Evolutionary conservation across 139 green algal species (phyloP).

Genomic region (Volvox africanus): DNA sequence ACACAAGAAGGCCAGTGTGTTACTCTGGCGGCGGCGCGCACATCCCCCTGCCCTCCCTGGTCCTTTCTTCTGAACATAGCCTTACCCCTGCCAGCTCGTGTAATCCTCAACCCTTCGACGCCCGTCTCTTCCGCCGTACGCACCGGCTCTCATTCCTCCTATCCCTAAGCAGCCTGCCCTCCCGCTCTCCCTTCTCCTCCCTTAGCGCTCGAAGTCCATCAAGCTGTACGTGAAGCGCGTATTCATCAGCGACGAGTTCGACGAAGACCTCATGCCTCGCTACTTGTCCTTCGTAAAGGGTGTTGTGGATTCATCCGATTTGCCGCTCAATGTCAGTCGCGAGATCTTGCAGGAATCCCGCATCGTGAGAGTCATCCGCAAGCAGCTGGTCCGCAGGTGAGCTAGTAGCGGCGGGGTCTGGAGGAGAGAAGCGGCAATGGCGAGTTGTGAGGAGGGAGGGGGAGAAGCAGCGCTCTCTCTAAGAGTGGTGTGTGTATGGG

Average conservation of each 20-base stretch:
- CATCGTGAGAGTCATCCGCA: slow-evolving; percentile 93
- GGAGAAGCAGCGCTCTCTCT: too few species aligned
- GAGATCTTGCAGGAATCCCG: slow-evolving; percentile 97
- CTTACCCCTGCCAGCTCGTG: too few species aligned
- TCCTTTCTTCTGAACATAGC: too few species aligned
- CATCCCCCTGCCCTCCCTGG: too few species aligned
- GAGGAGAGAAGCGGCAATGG: background rate
- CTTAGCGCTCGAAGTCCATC: slow-evolving; percentile 79
- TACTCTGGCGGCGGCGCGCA: too few species aligned
- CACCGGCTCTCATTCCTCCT: background rate
- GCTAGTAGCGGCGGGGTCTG: background rate
- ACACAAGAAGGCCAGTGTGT: too few species aligned
- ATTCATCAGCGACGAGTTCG: slow-evolving; percentile 99
- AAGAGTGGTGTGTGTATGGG: too few species aligned
- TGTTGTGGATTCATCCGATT: slow-evolving; percentile 95
- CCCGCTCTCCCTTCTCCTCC: background rate
- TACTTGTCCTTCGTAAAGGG: slow-evolving; percentile 90
- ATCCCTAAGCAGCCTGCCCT: background rate
- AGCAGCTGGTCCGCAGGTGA: slow-evolving; percentile 90
- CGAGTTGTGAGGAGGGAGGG: background rate
- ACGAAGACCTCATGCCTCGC: slow-evolving; percentile 96
- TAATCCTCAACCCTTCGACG: too few species aligned
- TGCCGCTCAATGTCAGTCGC: slow-evolving; percentile 97
- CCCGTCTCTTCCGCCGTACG: too few species aligned
- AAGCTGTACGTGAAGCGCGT: slow-evolving; percentile 97